Conservation (phyloP, 2,329 filamentous ascomycete genomes). For the Tolypocladium amazonense region DNA sequence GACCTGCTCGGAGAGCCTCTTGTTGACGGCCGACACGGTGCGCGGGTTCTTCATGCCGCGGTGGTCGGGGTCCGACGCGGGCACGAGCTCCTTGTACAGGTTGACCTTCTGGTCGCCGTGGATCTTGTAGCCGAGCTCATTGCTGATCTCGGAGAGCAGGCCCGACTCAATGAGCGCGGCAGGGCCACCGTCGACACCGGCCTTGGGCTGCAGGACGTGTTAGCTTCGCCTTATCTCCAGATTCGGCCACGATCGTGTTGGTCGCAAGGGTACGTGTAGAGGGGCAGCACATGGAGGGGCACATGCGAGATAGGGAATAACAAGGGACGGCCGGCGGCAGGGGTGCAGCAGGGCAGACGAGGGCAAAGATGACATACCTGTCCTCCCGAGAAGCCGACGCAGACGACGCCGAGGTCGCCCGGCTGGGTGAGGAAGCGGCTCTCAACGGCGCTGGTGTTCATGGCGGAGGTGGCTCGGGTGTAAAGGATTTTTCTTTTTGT, state of each 20-base stretch:
- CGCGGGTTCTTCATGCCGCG: constrained; percentile 91
- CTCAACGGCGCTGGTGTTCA: constrained; percentile 43
- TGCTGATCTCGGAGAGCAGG: constrained; percentile 69
- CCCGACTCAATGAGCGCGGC: constrained; percentile 81
- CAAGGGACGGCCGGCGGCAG: neutral
- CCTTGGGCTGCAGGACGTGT: constrained; percentile 56
- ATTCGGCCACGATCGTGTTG: neutral
- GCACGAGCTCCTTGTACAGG: constrained; percentile 66
- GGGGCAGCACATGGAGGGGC: neutral
- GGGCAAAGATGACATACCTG: constrained; percentile 51
- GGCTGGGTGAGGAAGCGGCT: constrained; percentile 71
- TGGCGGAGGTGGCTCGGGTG: constrained; percentile 13
- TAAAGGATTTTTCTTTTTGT: neutral
- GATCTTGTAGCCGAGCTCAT: constrained; percentile 82
- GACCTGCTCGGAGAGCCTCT: constrained; percentile 70
- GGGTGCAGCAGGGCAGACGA: neutral
- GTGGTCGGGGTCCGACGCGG: constrained; percentile 63
- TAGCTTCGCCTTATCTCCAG: neutral
- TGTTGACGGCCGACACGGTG: constrained; percentile 75
- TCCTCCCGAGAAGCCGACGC: constrained; percentile 92
- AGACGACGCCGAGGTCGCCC: constrained; percentile 79
- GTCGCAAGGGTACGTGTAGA: neutral
- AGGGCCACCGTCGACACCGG: constrained; percentile 84
- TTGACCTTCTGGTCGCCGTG: constrained; percentile 77
- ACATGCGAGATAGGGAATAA: neutral